Evolutionary conservation across 1,139 yeast genomes (phyloP), one percentile per base, ranked within the genome.

Genomic region (Kurtzmaniella quercitrusa): DNA sequence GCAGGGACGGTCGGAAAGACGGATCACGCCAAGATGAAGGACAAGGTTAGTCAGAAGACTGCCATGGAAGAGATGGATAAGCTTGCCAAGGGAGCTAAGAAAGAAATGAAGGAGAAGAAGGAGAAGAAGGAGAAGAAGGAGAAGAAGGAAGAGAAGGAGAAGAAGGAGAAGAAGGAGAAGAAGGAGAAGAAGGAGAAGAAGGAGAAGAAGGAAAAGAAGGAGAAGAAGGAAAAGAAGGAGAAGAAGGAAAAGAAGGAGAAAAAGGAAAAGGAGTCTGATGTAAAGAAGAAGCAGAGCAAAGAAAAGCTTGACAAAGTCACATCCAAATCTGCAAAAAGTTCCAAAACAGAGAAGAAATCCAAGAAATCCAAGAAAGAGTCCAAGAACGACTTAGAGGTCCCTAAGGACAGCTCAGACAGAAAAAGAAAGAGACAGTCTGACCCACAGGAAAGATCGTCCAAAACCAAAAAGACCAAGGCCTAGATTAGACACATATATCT

Each of bases 1-100:
- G 77, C 77, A 40, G 98, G 97, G 2, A 88, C 96, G 0, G 79
- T 84, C 17, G 80, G 77, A 7, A 65, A 64, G 48, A 60, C 56
- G 0, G 58, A 60, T 12, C 54, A 55, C 42, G 51, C 51, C 19
- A 53, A 58, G 23, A 54, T 48, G 5, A 38, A 46, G 27, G 46
- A 44, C 33, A 43, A 41, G n/a, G 43, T 43, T 9, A 38, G 42
- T n/a, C 38, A 43, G 39, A 55, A 51, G 44, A 46, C 43, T 40
- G 42, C 43, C 11, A 42, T 45, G 37, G 40, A 49, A n/a, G 57
- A 53, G 36, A 47, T 51, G 3, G 45, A 44, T 14, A 49, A 51
- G 44, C 14, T 36, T 10, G 16, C 36, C 3, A 15, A 16, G 18
- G 53, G 48, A 39, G 42, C 52, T 42, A 49, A 46, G 34, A 53